These are phyloP conservation scores for Tuber microsphaerosporum DNA, from an alignment of 495 filamentous ascomycete genomes.

Conservation along the genomic window DNA sequence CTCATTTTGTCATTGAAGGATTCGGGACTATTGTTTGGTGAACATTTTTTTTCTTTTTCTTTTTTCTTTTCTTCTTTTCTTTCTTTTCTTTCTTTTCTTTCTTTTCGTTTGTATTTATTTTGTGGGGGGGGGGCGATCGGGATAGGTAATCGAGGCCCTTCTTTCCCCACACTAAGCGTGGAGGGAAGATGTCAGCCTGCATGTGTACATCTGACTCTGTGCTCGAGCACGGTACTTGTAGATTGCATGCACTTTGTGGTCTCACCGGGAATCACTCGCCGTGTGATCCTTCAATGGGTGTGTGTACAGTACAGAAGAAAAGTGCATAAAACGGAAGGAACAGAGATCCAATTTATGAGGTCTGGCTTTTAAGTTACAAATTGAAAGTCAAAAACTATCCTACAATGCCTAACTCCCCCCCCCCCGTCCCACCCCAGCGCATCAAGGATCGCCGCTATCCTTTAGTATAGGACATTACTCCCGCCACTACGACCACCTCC, in stretches of 20 bases:
- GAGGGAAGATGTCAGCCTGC: neutral
- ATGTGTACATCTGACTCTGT: neutral
- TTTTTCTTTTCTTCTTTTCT: neutral
- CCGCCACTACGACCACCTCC: constrained; percentile 38
- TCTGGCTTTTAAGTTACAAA: constrained; percentile 4
- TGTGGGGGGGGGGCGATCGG: neutral
- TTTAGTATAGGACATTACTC: constrained; percentile 9
- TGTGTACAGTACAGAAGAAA: neutral
- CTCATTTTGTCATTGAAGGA: neutral
- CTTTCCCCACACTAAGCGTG: neutral
- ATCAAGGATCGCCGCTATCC: neutral
- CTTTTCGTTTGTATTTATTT: neutral
- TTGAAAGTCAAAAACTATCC: constrained; percentile 12
- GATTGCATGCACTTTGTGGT: neutral
- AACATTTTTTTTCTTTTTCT: neutral
- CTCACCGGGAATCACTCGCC: neutral
- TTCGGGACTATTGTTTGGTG: neutral
- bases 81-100: neutral
- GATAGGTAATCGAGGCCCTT: neutral
- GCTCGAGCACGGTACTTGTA: too few relatives aligned
- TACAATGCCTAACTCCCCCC: neutral
- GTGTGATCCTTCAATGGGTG: neutral
- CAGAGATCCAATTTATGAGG: constrained; percentile 13
- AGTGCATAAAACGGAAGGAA: neutral
- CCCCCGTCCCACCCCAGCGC: neutral